These are phyloP conservation scores for Aurinia saxatilis DNA, from an alignment of 345 rosid species.

Conservation along the genomic window DNA sequence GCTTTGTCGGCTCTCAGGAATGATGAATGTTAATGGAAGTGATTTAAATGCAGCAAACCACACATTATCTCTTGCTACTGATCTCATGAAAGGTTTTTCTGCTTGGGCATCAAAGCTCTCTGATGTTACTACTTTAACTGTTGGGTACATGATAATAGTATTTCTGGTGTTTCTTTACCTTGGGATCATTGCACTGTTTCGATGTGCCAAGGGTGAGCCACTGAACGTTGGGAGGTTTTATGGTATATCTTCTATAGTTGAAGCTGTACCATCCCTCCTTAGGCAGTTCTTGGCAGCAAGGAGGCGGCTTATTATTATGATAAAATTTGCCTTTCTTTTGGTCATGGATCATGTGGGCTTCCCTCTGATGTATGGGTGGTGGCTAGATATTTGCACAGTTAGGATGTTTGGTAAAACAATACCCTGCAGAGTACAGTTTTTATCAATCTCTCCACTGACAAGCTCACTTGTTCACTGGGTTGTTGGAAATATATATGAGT, in stretches of 20 bases:
- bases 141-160: constrained; percentile 82
- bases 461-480: constrained; percentile 97
- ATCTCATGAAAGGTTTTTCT: constrained; percentile 55
- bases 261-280: constrained; percentile 80
- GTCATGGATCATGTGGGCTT: constrained; percentile 97
- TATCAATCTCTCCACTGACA: constrained; percentile 81
- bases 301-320: constrained; percentile 97
- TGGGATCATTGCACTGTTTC: constrained; percentile 68
- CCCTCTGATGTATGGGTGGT: constrained; percentile 99
- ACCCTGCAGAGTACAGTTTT: constrained; percentile 78
- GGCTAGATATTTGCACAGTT: constrained; percentile 93
- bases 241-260: too few species aligned
- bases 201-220: constrained; percentile 95
- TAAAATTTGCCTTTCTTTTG: constrained; percentile 91
- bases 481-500: constrained; percentile 89
- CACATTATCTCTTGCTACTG: constrained; percentile 44
- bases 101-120: constrained; percentile 75
- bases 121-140: constrained; percentile 87
- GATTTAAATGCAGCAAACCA: constrained; percentile 50
- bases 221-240: too few species aligned
- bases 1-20: constrained; percentile 52
- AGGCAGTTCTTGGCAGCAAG: constrained; percentile 94
- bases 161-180: constrained; percentile 69
- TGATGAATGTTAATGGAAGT: constrained; percentile 57
- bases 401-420: constrained; percentile 95